Evolutionary conservation across 2,329 filamentous ascomycete species (phyloP), one percentile per base, ranked within the genome.

Genomic region (Elsinoe perseae): DNA sequence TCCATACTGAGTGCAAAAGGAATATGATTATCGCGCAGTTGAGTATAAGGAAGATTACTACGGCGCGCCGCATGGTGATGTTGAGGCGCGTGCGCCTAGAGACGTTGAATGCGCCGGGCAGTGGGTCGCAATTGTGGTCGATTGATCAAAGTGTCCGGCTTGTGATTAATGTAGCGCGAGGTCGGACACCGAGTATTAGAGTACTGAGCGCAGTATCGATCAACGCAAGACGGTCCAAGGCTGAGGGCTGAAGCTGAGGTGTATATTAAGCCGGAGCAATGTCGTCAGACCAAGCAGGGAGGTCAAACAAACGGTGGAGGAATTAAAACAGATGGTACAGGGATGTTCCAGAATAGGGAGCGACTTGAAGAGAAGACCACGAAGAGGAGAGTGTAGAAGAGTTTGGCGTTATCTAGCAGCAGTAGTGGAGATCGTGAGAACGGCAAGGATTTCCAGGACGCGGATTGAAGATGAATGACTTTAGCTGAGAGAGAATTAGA

Each of bases 1-100:
- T 88, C 72, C 82, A 87, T 65, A 88, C 83, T 60, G 76, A 79
- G 71, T 83, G 79, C 28, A 89, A 71, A 34, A 88, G 76, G 66
- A 85, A 79, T 52, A 76, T 75, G 62, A 89, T 70, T 60, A 89
- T 75, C 58, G 83, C 61, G 52, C 85, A 66, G 66, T 85, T 86
- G 68, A 82, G 75, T 58, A 88, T 64, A 55, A 87, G 72, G 71
- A 85, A 86, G 65, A 85, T 75, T 57, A 83, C 64, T 58, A 82
- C 72, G 66, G 78, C 78, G 72, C 77, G 77, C 63, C 81, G 77
- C 82, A 85, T 85, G 58, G 48, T 52, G 30, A 36, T 23, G 28
- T n/a, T 34, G 16, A n/a, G 48, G 48, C 48, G 48, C 48, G 48
- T 52, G 28, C 48, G 48, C 48, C 48, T 20, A 32, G 6, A 38